Percentiles rank a stretch among this genome's conserved stretches.
Evolutionary conservation across 2,329 filamentous ascomycete species (phyloP).

Genomic region (Coniochaeta hoffmannii): DNA sequence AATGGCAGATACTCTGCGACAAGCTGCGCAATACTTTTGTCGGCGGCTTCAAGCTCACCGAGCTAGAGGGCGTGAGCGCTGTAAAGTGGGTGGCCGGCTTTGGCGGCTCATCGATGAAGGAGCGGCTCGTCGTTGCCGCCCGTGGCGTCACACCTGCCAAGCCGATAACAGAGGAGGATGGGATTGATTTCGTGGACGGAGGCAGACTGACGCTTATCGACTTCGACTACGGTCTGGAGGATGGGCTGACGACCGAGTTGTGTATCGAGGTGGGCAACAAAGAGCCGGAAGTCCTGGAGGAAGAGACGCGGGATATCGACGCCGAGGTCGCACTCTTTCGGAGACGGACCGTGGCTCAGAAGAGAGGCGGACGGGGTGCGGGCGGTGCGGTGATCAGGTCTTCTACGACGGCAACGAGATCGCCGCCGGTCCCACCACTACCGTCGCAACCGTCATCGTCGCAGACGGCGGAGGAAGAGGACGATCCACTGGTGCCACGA

Average conservation of each 20-base stretch:
- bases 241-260: slow-evolving; percentile 51
- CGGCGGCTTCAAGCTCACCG: slow-evolving; percentile 56
- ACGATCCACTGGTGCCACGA: slow-evolving; percentile 47
- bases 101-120: slow-evolving; percentile 37
- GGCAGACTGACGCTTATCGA: slow-evolving; percentile 67
- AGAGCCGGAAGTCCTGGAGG: slow-evolving; percentile 61
- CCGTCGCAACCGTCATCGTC: slow-evolving; percentile 18
- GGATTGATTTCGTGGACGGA: slow-evolving; percentile 69
- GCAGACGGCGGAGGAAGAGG: slow-evolving; percentile 27
- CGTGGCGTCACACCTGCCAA: slow-evolving; percentile 57
- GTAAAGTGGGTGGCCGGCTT: slow-evolving; percentile 64
- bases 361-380: slow-evolving; percentile 30
- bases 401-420: slow-evolving; percentile 32
- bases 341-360: slow-evolving; percentile 62
- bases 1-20: slow-evolving; percentile 64
- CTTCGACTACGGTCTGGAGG: slow-evolving; percentile 55
- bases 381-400: slow-evolving; percentile 41
- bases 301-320: slow-evolving; percentile 67
- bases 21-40: slow-evolving; percentile 64
- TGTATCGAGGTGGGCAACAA: slow-evolving; percentile 68
- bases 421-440: slow-evolving; percentile 19
- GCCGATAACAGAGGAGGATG: slow-evolving; percentile 59
- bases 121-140: slow-evolving; percentile 62
- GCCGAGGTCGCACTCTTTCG: slow-evolving; percentile 74
- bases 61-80: slow-evolving; percentile 58